Evolutionary conservation across 768 basidiomycete species (phyloP), one percentile per base, ranked within the genome.

Genomic region (Ramaria sp.): DNA sequence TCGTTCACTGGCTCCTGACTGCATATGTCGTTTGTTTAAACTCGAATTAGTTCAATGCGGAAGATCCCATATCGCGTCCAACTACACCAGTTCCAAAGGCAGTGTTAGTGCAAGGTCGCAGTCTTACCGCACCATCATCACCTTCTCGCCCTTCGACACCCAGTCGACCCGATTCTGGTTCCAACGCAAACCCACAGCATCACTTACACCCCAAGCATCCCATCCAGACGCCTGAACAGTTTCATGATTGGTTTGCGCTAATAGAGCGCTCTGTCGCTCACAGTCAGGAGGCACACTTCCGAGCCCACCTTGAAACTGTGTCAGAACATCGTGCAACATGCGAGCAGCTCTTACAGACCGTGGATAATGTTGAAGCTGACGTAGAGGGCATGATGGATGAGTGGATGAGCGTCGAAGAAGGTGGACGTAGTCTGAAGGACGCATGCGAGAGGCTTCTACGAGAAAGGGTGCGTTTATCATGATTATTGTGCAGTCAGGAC

Each of bases 181-280:
- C 12, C 37, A 20, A 27, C 30, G 43, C 22, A 51, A 57, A 13
- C 31, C 33, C 37, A 38, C 51, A 42, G 51, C 63, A 30, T 57
- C 56, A 24, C 62, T 71, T 91, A 15, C 85, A 88, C 64, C 88
- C 90, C 2, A 80, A 78, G 51, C 78, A 82, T 41, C 85, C 89
- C 4, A 84, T 98, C 39, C 80, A 86, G 60, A 95, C 92, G 0
- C 86, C 93, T 1, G 91, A 98, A 64, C 92, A 97, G 62, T 95
- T 99, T 70, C 91, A 94, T 66, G 95, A 98, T 71, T 96, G 93
- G 86, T 95, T 93, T 68, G 77, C 90, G 3, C 76, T 88, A 41
- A 83, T 99, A 53, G 93, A 96, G 61, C 78, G 87, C 15, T 87
- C 88, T 2, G 90, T 96, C 38, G 87, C 92, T 7, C 91, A 92